These are phyloP conservation scores for Arthrobotrys musiformis DNA, from an alignment of 2,329 filamentous ascomycete species.

Conservation along the genomic window DNA sequence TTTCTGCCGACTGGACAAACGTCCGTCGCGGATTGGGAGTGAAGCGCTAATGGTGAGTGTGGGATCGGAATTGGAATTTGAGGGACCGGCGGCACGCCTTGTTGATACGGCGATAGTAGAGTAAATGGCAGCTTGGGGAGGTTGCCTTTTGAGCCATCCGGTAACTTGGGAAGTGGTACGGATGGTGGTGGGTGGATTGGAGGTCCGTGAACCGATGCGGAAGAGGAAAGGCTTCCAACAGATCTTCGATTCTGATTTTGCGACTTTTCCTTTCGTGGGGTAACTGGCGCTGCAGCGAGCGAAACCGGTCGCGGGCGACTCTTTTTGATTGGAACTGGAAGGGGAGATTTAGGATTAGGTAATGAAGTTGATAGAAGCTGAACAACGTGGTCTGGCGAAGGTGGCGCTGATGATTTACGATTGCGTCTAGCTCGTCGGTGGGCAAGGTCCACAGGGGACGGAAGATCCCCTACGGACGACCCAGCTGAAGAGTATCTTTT, in stretches of 20 bases:
- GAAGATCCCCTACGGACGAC: constrained; percentile 37
- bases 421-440: constrained; percentile 40
- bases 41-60: constrained; percentile 51
- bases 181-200: constrained; percentile 54
- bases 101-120: constrained; percentile 34
- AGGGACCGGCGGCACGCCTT: constrained; percentile 45
- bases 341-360: constrained; percentile 48
- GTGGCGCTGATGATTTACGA: constrained; percentile 45
- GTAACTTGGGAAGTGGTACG: constrained; percentile 39
- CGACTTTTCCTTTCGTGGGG: constrained; percentile 40
- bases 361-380: constrained; percentile 42
- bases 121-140: constrained; percentile 34
- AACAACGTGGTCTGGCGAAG: constrained; percentile 41
- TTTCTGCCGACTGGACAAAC: constrained; percentile 37
- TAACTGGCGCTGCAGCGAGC: constrained; percentile 45
- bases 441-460: constrained; percentile 41
- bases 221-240: constrained; percentile 47
- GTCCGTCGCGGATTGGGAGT: constrained; percentile 50
- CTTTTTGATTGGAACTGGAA: constrained; percentile 18
- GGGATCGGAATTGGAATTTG: constrained; percentile 53
- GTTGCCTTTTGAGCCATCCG: constrained; percentile 44
- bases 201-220: constrained; percentile 52
- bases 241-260: constrained; percentile 45
- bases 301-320: constrained; percentile 51
- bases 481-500: constrained; percentile 49